These are phyloP conservation scores for Nephelium lappaceum DNA, from an alignment of 345 rosid genomes.

Conservation along the genomic window DNA sequence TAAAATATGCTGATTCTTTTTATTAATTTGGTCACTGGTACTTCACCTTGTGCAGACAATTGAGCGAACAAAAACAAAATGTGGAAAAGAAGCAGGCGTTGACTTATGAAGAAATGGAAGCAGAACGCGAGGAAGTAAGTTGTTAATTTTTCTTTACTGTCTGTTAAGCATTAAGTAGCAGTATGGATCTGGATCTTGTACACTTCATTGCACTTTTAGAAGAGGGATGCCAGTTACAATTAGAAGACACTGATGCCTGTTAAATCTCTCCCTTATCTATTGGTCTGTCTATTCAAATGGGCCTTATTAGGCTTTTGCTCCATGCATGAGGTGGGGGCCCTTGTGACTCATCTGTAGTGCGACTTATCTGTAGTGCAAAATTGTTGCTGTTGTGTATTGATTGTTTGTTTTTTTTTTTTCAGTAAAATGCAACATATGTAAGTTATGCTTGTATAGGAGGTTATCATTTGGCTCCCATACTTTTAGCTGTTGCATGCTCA, in stretches of 20 bases:
- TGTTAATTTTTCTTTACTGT: background rate
- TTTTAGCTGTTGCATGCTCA: background rate
- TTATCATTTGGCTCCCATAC: background rate
- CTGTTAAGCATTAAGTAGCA: background rate
- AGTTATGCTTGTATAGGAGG: background rate
- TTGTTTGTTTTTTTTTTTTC: background rate
- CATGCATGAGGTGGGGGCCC: background rate
- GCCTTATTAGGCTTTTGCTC: background rate
- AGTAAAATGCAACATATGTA: background rate
- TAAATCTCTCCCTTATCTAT: background rate
- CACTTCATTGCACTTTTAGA: background rate
- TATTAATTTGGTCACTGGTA: background rate
- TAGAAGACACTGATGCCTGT: background rate
- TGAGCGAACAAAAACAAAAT: constrained; percentile 74
- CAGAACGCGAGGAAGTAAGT: constrained; percentile 87
- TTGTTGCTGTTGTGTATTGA: background rate
- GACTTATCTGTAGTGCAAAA: no score
- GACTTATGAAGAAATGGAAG: constrained; percentile 97
- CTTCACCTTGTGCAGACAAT: constrained; percentile 52
- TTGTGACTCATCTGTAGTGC: background rate
- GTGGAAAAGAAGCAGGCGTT: constrained; percentile 91
- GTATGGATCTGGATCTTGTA: background rate
- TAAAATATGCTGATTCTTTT: background rate
- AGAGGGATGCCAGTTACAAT: background rate
- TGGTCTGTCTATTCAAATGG: background rate